These are phyloP conservation scores for Nakazawaea ambrosiae DNA, from an alignment of 805 yeast species.

Conservation along the genomic window DNA sequence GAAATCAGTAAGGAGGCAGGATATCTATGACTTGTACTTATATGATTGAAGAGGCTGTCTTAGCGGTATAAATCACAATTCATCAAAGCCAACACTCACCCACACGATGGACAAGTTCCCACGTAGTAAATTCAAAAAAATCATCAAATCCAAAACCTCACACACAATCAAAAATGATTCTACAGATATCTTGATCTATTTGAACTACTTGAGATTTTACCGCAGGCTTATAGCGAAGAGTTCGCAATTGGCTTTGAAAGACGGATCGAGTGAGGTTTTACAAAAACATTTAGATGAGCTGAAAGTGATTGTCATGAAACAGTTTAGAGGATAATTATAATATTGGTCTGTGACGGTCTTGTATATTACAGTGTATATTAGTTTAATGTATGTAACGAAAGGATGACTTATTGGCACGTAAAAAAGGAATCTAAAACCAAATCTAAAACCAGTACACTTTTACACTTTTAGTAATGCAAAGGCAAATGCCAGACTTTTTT, in stretches of 20 bases:
- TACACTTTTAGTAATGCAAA: too few relatives aligned
- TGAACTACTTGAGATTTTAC: slow-evolving; percentile 42
- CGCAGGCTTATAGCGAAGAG: slow-evolving; percentile 33
- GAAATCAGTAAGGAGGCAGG: too few relatives aligned
- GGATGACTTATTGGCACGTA: not conserved
- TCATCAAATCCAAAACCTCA: slow-evolving; percentile 18
- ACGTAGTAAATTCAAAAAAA: slow-evolving; percentile 16
- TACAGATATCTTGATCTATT: slow-evolving; percentile 35
- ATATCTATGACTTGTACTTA: too few relatives aligned
- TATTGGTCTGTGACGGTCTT: too few relatives aligned
- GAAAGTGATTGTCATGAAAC: slow-evolving; percentile 24
- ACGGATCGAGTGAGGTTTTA: slow-evolving; percentile 35
- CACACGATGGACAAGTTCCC: slow-evolving; percentile 11
- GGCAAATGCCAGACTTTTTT: too few relatives aligned
- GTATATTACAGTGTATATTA: too few relatives aligned
- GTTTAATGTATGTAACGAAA: not conserved
- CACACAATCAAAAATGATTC: slow-evolving; percentile 27
- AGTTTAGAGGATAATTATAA: slow-evolving; percentile 30
- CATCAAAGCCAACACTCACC: too few relatives aligned
- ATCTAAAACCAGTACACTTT: too few relatives aligned
- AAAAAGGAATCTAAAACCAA: too few relatives aligned
- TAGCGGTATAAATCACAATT: too few relatives aligned
- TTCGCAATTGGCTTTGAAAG: slow-evolving; percentile 27
- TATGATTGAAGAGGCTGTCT: too few relatives aligned
- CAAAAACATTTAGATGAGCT: slow-evolving; percentile 34